A percentile compares a stretch with the other conserved stretches of the same genome.
Evolutionary conservation across 164 flowering plant genomes (phyloP).

Genomic region (Pachysandra terminalis): DNA sequence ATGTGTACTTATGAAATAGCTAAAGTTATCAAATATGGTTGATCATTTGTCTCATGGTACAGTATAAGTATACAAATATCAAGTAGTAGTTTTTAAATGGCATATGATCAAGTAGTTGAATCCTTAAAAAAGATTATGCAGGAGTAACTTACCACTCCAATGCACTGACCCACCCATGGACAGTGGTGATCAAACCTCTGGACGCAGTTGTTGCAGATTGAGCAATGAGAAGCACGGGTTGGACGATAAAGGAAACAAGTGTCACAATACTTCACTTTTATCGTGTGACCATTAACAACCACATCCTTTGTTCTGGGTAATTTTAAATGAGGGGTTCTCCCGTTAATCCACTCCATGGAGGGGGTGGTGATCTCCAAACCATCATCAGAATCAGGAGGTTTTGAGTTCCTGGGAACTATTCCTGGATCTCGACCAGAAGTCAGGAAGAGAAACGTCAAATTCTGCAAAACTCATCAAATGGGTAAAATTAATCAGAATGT

Average conservation of each 20-base stretch:
- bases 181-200: slow-evolving; percentile 95
- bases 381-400: slow-evolving; percentile 73
- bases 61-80: no score
- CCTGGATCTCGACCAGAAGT: slow-evolving; percentile 96
- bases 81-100: not conserved
- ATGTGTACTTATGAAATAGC: no score
- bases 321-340: slow-evolving; percentile 50
- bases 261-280: slow-evolving; percentile 86
- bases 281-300: slow-evolving; percentile 54
- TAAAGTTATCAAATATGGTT: no score
- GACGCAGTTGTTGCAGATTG: slow-evolving; percentile 96
- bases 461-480: slow-evolving; percentile 45
- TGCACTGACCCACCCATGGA: slow-evolving; percentile 99
- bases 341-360: slow-evolving; percentile 83
- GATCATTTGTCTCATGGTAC: no score
- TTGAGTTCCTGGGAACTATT: slow-evolving; percentile 69
- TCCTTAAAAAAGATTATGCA: not conserved
- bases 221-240: slow-evolving; percentile 91
- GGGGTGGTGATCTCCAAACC: slow-evolving; percentile 41
- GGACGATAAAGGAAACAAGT: slow-evolving; percentile 90
- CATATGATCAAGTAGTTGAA: not conserved
- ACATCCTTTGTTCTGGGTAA: slow-evolving; percentile 75
- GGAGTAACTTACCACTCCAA: slow-evolving; percentile 68
- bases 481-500: not conserved
- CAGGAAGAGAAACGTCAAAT: slow-evolving; percentile 66